A percentile compares a stretch with the other conserved stretches of the same genome.
phyloP scores from a whole-genome alignment of 768 basidiomycete genomes.

The Termitomyces sp. region DNA sequence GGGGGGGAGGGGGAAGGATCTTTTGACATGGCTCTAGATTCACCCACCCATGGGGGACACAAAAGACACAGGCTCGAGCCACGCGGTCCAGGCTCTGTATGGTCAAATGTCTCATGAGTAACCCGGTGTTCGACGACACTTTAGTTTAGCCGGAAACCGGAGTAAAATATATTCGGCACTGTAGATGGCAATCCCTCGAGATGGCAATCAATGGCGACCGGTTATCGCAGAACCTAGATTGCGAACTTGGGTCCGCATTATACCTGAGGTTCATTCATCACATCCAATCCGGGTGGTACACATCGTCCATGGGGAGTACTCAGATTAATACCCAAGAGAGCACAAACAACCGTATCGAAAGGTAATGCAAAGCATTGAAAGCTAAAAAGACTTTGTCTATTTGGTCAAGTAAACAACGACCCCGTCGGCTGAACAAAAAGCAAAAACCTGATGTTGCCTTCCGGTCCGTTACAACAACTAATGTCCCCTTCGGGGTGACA shows the following conservation, averaged over 20 bases:
- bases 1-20: no score
- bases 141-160: background rate
- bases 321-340: background rate
- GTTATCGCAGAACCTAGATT: no score
- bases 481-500: constrained; percentile 89
- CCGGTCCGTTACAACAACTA: accelerated
- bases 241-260: no score
- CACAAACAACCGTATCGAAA: background rate
- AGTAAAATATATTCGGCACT: background rate
- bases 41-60: no score
- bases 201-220: no score
- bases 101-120: no score
- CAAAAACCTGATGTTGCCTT: background rate
- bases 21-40: no score
- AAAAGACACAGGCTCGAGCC: background rate
- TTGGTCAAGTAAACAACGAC: background rate
- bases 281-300: background rate
- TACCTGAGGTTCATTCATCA: background rate
- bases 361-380: no score
- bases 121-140: background rate
- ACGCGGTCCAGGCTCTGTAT: no score
- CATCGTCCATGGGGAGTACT: background rate
- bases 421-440: constrained; percentile 11
- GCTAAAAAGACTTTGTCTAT: no score
- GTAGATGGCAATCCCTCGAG: background rate